Percentiles rank a stretch among this genome's conserved stretches.
Conservation (phyloP, 1,139 yeast genomes). For the Starmera stellimalicola region DNA sequence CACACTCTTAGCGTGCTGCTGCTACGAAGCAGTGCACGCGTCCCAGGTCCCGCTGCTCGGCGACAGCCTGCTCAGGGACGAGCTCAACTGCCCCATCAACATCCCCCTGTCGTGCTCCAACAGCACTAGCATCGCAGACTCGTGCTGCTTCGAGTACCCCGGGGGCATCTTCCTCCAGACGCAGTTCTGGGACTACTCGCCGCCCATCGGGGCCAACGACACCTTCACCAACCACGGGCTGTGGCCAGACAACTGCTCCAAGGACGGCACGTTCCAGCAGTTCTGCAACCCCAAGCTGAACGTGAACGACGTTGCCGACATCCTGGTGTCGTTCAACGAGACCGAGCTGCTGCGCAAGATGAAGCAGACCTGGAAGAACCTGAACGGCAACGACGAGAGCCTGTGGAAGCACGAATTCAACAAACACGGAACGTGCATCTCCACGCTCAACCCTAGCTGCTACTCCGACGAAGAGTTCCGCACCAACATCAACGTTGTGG, state of each 20-base stretch:
- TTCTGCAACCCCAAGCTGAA: slow-evolving; percentile 64
- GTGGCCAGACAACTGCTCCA: slow-evolving; percentile 70
- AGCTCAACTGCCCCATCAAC: slow-evolving; percentile 47
- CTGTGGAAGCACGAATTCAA: slow-evolving; percentile 93
- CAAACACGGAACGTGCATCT: slow-evolving; percentile 91
- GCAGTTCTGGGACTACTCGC: slow-evolving; percentile 90
- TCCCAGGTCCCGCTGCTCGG: background rate
- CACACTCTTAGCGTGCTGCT: too few relatives aligned
- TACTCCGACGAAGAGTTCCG: slow-evolving; percentile 19
- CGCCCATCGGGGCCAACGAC: slow-evolving; percentile 71
- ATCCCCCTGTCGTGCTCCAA: slow-evolving; percentile 60
- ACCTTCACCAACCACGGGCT: slow-evolving; percentile 78
- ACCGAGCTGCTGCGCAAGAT: slow-evolving; percentile 46
- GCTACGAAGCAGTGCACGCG: too few relatives aligned
- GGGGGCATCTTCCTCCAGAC: slow-evolving; percentile 81
- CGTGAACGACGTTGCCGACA: slow-evolving; percentile 42
- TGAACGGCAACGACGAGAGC: slow-evolving; percentile 61
- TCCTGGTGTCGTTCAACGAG: slow-evolving; percentile 41
- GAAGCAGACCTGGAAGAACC: slow-evolving; percentile 66
- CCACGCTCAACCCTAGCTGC: slow-evolving; percentile 67
- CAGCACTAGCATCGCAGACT: slow-evolving; percentile 32
- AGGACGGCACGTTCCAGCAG: slow-evolving; percentile 58
- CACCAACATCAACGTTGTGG: slow-evolving; percentile 53
- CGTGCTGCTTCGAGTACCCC: slow-evolving; percentile 85
- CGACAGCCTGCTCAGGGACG: slow-evolving; percentile 1